Conservation (phyloP, 1,284 basidiomycete species). For the Trametes versicolor region DNA sequence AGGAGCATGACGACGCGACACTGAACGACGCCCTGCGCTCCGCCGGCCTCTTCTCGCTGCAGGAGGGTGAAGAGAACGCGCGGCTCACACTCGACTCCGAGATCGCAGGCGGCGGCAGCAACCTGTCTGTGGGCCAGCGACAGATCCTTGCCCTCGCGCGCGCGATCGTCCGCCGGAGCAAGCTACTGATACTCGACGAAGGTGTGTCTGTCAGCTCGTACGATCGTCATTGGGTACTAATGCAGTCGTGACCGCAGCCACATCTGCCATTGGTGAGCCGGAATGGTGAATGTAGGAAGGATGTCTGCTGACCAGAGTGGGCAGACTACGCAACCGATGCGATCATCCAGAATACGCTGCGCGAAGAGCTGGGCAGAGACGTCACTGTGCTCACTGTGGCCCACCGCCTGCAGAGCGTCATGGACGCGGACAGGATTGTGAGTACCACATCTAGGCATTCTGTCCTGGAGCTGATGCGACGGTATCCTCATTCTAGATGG, state of each 20-base stretch:
- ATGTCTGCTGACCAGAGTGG: constrained; percentile 4
- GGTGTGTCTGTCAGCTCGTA: constrained; percentile 25
- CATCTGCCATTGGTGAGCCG: constrained; percentile 60
- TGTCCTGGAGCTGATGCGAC: background rate
- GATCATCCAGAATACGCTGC: constrained; percentile 54
- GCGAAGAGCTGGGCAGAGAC: constrained; percentile 58
- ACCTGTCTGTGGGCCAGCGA: constrained; percentile 50
- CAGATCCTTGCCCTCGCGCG: constrained; percentile 48
- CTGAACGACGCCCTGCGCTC: constrained; percentile 45
- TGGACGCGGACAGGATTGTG: constrained; percentile 58
- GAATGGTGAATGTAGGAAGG: background rate
- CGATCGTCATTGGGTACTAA: background rate
- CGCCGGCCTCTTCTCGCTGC: constrained; percentile 45
- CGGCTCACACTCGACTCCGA: constrained; percentile 48
- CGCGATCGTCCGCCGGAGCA: constrained; percentile 46
- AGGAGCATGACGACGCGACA: constrained; percentile 58
- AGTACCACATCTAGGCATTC: constrained; percentile 21
- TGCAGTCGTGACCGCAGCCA: constrained; percentile 45
- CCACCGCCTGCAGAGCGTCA: constrained; percentile 75
- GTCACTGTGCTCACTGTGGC: constrained; percentile 71
- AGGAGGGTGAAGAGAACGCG: constrained; percentile 39
- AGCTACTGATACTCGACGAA: constrained; percentile 50
- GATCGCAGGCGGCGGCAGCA: constrained; percentile 50
- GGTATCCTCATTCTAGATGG: constrained; percentile 41
- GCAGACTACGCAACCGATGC: constrained; percentile 37